Conservation (phyloP, 2,329 filamentous ascomycete species). For the Colletotrichum acutatum region DNA sequence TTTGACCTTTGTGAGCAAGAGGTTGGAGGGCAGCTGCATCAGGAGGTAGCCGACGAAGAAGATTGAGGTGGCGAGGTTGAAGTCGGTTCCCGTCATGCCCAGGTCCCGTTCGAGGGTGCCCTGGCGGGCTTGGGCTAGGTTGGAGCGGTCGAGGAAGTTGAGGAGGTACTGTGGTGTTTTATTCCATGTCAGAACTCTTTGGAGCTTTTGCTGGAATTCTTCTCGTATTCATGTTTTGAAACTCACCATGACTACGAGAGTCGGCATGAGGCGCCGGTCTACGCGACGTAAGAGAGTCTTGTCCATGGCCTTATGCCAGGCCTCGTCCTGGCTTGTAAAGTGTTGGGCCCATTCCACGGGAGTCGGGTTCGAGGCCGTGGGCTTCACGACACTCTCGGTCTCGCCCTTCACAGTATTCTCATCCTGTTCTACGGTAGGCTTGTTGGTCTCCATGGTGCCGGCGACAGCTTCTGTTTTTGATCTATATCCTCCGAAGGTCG, state of each 20-base stretch:
- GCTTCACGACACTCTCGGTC: not conserved
- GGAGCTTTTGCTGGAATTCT: not conserved
- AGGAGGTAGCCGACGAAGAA: slow-evolving; percentile 69
- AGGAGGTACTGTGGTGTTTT: slow-evolving; percentile 48
- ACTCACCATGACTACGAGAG: slow-evolving; percentile 60
- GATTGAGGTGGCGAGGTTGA: slow-evolving; percentile 65
- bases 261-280: slow-evolving; percentile 62
- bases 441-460: slow-evolving; percentile 18
- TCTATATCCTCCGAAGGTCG: not conserved
- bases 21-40: slow-evolving; percentile 72
- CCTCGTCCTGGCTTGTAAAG: slow-evolving; percentile 19
- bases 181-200: not conserved
- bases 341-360: slow-evolving; percentile 28
- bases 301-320: slow-evolving; percentile 28
- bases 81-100: slow-evolving; percentile 65
- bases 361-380: slow-evolving; percentile 21
- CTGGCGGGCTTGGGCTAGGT: slow-evolving; percentile 65
- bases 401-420: slow-evolving; percentile 8
- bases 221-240: slow-evolving; percentile 44
- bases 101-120: slow-evolving; percentile 65
- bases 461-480: not conserved
- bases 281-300: slow-evolving; percentile 57
- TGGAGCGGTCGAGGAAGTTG: slow-evolving; percentile 65
- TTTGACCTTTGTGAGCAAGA: slow-evolving; percentile 63
- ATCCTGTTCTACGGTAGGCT: slow-evolving; percentile 25